Conservation (phyloP, 345 rosid genomes). For the Murraya koenigii region DNA sequence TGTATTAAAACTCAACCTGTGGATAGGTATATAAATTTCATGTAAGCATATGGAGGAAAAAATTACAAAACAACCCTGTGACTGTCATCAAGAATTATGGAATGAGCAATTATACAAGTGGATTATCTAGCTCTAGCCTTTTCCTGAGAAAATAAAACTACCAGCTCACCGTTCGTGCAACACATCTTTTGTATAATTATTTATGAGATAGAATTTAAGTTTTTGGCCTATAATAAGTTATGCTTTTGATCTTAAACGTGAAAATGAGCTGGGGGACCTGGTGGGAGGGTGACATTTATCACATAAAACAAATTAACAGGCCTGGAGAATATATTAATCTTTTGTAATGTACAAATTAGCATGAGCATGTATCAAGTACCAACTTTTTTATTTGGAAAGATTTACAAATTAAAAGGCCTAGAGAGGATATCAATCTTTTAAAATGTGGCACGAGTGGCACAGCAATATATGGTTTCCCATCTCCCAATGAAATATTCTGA, state of each 20-base stretch:
- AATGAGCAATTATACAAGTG: not conserved
- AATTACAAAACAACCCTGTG: not conserved
- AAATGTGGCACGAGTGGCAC: slow-evolving; percentile 4
- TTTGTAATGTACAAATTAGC: not conserved
- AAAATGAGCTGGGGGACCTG: not conserved
- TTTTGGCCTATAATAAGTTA: not conserved
- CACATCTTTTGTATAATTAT: not conserved
- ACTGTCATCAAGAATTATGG: not conserved
- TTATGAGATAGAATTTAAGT: not conserved
- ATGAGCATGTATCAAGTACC: not conserved
- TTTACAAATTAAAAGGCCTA: too few relatives aligned
- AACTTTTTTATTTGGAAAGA: not conserved
- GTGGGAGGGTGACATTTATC: not conserved
- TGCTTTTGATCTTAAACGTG: not conserved
- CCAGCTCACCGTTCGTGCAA: not conserved
- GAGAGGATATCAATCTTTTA: too few relatives aligned
- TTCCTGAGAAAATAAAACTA: not conserved
- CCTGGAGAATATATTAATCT: not conserved
- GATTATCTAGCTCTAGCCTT: not conserved
- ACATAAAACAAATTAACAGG: not conserved
- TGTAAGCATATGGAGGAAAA: not conserved
- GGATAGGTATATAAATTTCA: not conserved
- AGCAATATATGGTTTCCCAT: not conserved
- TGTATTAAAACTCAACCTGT: too few relatives aligned
- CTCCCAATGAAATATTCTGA: not conserved